Conservation (phyloP, 139 green algal genomes). For the Haematococcus lacustris region DNA sequence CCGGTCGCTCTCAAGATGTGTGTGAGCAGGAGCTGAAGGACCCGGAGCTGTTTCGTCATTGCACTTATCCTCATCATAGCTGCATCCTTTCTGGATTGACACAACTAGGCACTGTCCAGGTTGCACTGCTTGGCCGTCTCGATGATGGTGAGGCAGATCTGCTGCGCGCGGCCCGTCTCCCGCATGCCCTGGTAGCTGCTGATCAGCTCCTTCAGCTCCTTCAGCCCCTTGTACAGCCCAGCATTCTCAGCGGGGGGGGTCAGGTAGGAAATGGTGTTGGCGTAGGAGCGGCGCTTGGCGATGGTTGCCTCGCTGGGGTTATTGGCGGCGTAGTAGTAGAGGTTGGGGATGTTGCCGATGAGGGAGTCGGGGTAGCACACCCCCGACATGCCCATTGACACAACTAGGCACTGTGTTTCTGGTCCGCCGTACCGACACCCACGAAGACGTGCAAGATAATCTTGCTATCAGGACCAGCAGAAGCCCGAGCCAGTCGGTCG, state of each 20-base stretch:
- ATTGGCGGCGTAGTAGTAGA: conserved; percentile 99
- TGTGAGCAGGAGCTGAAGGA: too few species aligned
- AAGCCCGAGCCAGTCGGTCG: too few species aligned
- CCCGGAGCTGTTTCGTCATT: too few species aligned
- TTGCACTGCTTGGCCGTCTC: conserved; percentile 94
- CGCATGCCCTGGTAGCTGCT: conserved; percentile 87
- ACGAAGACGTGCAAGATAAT: too few species aligned
- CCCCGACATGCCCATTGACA: conserved; percentile 96
- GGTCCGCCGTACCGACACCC: too few species aligned
- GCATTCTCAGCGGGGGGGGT: conserved; percentile 98
- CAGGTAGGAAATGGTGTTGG: conserved; percentile 99
- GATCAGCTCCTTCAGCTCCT: conserved; percentile 97
- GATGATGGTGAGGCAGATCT: conserved; percentile 95
- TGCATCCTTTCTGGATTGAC: too few species aligned
- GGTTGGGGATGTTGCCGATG: conserved; percentile 95
- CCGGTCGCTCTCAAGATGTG: too few species aligned
- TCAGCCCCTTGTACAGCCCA: conserved; percentile 95
- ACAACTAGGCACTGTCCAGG: conserved; percentile 80
- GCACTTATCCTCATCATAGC: too few species aligned
- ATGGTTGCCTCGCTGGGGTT: conserved; percentile 99
- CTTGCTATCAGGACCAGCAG: too few species aligned
- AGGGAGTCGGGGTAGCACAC: conserved; percentile 96
- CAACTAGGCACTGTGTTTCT: too few species aligned
- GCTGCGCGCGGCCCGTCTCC: conserved; percentile 68
- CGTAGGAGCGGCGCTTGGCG: conserved; percentile 96